Percentiles rank a stretch among this genome's conserved stretches.
Conservation (phyloP, 345 rosid species). For the Citrus unshiu region DNA sequence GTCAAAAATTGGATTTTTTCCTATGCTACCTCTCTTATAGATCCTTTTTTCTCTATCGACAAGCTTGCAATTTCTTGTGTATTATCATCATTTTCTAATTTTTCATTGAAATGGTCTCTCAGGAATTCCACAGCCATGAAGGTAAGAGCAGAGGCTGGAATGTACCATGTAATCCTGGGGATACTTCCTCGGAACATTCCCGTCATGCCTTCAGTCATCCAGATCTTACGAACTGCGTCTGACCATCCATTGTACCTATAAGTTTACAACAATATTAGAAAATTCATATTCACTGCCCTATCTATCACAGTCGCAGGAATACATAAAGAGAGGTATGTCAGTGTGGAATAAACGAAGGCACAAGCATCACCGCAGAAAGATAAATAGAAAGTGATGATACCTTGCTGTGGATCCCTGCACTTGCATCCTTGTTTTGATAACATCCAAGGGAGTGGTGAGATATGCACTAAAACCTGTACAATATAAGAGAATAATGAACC, state of each 20-base stretch:
- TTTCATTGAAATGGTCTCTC: conserved; percentile 63
- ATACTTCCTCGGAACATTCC: conserved; percentile 89
- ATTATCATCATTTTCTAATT: conserved; percentile 13
- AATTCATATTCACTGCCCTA: not conserved
- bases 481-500: not conserved
- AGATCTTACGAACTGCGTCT: conserved; percentile 65
- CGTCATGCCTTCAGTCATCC: conserved; percentile 62
- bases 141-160: conserved; percentile 93
- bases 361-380: not conserved
- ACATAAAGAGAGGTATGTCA: too few relatives aligned
- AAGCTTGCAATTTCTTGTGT: conserved; percentile 35
- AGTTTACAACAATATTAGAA: conserved; percentile 1
- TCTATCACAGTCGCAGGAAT: not conserved
- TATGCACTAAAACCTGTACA: conserved; percentile 79
- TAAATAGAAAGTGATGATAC: conserved; percentile 29
- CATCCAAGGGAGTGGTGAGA: conserved; percentile 88
- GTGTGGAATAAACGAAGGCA: not conserved
- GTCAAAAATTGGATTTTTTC: not conserved
- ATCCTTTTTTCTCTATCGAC: conserved; percentile 51
- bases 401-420: conserved; percentile 81
- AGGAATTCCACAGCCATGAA: conserved; percentile 98
- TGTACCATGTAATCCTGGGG: conserved; percentile 89
- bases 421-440: conserved; percentile 89
- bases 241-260: conserved; percentile 78
- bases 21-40: conserved; percentile 41